Evolutionary conservation across 176 grass and related monocot genomes (phyloP), one percentile per base, ranked within the genome.

Genomic region (Paspalum notatum): DNA sequence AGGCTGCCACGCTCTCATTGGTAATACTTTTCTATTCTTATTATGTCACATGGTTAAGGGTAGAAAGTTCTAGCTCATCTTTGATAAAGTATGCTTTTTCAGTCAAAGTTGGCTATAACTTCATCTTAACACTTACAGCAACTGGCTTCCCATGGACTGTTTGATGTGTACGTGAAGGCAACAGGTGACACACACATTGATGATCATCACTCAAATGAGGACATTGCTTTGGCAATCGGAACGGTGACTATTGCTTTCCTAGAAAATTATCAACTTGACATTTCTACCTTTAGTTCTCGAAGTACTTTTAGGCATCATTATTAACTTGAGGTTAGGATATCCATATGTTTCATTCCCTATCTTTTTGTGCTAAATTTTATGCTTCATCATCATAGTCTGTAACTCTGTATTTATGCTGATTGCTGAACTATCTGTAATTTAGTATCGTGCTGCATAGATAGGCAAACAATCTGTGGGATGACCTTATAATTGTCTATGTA

Each of bases 141-240:
- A 93, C 62, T 98, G 80, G 95, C 90, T 71, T 98, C 95, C 3
- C 95, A 98, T 78, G 92, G 95, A 74, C 87, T 98, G 3, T 94
- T 95, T 84, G 92, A 98, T 59, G 77, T 98, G 27, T 76, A 79
- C 67, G 95, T 98, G n/a, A 93, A 89, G 57, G 95, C 95, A 12
- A 85, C 78, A 15, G 95, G 95, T 81, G 95, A 98, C 79, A 93
- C 88, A 22, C 92, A 95, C 85, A 98, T 98, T 86, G 95, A 98
- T 81, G 95, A 98, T 67, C 95, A 98, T 86, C 95, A 98, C 82
- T 89, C 92, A n/a, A 98, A 98, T 11, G 92, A 98, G 84, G 95
- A 98, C 64, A 88, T 98, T 84, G 95, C 92, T 85, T 87, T 98
- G 86, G 92, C 95, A 58, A 95, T 98, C 80, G 95, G 92, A 86